Base-by-base conservation (phyloP, 208 protist genomes). In the Leishmania tropica region DNA sequence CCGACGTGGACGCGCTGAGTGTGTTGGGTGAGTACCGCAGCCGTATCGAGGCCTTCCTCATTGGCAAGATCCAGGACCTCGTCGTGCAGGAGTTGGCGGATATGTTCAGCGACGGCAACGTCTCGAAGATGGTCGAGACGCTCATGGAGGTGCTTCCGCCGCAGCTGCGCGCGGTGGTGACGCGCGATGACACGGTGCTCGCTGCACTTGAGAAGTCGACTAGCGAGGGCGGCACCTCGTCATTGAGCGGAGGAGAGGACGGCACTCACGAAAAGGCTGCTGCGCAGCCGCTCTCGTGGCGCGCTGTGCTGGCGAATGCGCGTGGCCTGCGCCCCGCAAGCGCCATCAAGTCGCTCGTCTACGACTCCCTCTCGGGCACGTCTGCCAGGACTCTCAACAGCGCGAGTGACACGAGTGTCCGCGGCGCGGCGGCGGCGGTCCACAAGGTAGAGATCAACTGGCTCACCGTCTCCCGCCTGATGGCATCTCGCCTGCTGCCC, bases 51-150 rank as follows among this genome's bases (percentile, higher is more conserved):
- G 47, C 56, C 2, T 65, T 85, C 65, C 24, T 85, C 4, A 48
- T 85, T 3, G 19, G 35, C 17, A 74, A 85, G 75, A 48, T 88
- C 3, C 87, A 91, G 60, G 62, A 85, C n/a, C 51, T 78, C 15
- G 72, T 94, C 21, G 77, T 94, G 45, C 82, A 89, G 62, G 88
- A 92, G 74, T 62, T 94, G 8, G 76, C 65, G 24, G 75, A 88
- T 67, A 76, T 83, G 31, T 82, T 92, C 28, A 91, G 90, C 64
- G 62, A 92, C 28, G 89, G 87, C 47, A 92, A 94, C 81, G 87
- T 83, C 24, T 89, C 90, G 53, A 35, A 81, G 75, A 83, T 85
- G 76, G 21, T 85, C 62, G 58, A 76, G 3, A 79, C 80, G 24
- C 51, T 83, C 48, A 64, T 68, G 74, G 15, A 72, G 17, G 54